Evolutionary conservation across 805 yeast genomes (phyloP).

Genomic region (Nematodospora valgi): DNA sequence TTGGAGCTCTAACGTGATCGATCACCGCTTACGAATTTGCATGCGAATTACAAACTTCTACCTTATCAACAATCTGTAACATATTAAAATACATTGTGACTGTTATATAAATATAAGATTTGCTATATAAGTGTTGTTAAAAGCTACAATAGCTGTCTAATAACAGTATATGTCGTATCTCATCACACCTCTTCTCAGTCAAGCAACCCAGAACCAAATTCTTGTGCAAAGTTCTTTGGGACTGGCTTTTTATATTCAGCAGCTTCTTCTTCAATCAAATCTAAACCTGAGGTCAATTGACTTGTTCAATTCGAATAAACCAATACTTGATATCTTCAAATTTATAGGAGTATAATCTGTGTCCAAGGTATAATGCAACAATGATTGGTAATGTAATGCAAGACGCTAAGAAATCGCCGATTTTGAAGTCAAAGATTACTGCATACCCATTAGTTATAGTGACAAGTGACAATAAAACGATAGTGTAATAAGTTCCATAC

Average conservation of each 20-base stretch:
- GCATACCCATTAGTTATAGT: slow-evolving; percentile 69
- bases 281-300: slow-evolving; percentile 63
- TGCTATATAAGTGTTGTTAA: too few relatives aligned
- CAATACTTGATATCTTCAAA: slow-evolving; percentile 26
- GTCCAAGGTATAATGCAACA: slow-evolving; percentile 52
- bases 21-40: too few relatives aligned
- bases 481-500: too few relatives aligned
- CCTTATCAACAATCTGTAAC: too few relatives aligned
- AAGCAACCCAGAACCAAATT: too few relatives aligned
- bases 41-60: too few relatives aligned
- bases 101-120: too few relatives aligned
- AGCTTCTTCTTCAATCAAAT: slow-evolving; percentile 53
- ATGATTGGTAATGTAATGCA: slow-evolving; percentile 64
- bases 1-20: too few relatives aligned
- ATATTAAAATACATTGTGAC: too few relatives aligned
- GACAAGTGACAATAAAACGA: slow-evolving; percentile 46
- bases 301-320: slow-evolving; percentile 50
- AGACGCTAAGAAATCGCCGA: slow-evolving; percentile 63
- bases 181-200: too few relatives aligned
- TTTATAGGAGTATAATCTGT: slow-evolving; percentile 43
- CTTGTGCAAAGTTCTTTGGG: slow-evolving; percentile 40
- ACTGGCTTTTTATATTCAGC: slow-evolving; percentile 32
- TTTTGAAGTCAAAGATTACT: slow-evolving; percentile 57
- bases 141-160: too few relatives aligned
- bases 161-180: too few relatives aligned